Evolutionary conservation across 2,329 filamentous ascomycete species (phyloP), one percentile per base, ranked within the genome.

Genomic region (Exophiala lecanii-corni): DNA sequence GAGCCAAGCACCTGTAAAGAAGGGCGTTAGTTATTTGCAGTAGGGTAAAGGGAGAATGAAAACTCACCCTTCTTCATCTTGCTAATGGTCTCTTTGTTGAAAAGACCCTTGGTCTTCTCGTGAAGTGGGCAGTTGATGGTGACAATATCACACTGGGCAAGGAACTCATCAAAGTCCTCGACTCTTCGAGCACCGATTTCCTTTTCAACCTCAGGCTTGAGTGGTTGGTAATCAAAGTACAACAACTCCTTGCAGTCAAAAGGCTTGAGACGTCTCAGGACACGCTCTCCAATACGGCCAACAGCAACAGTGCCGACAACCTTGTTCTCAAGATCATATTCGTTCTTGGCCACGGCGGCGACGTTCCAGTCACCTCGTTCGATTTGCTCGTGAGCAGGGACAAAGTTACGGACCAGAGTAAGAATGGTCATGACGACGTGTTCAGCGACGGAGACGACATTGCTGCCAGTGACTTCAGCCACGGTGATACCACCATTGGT

Each of bases 401-500:
- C 89, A 64, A 96, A 98, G 84, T 98, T 98, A 74, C 92, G 89
- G 67, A 97, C 84, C 41, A 98, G 84, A 55, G 83, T 70, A 39
- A 98, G 85, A 70, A 97, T 97, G 67, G 92, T 98, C 92, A 98
- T 97, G 73, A 98, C 72, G 59, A 98, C 92, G 74, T 98, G 92
- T 80, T 98, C 92, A 48, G 92, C 92, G 54, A 98, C 92, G 39
- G 92, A 97, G 60, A 96, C 89, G 60, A 98, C 92, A 68, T 98
- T 98, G 73, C 86, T 94, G 64, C 92, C 92, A 7, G 92, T 98
- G 55, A 98, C 92, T 71, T 98, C 92, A 54, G 89, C 89, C 51
- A 98, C 92, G 58, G 89, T 98, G 72, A 97, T 74, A 65, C 92
- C 92, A 62, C 91, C 91, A 68, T 98, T 98, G 72, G 89, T 96